phyloP scores from a whole-genome alignment of 257 asterid species.

The Penstemon barbatus region DNA sequence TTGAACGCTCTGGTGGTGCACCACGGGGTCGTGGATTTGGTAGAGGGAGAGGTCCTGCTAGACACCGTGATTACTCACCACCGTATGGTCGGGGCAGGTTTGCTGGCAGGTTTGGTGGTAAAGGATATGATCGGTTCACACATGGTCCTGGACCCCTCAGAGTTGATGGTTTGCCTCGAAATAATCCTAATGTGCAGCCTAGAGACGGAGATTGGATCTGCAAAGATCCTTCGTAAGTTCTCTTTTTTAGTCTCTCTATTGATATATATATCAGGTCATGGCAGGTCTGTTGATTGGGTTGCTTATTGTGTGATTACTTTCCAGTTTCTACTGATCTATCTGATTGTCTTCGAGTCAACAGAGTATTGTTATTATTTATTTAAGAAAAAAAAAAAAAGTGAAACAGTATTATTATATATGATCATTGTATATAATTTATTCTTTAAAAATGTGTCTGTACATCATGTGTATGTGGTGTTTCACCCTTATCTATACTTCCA shows the following conservation, averaged over 20 bases:
- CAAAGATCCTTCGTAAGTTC: conserved; percentile 75
- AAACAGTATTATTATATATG: no score
- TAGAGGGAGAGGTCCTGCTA: conserved; percentile 59
- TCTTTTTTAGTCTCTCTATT: conserved; percentile 2
- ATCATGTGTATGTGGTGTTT: no score
- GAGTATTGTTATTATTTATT: no score
- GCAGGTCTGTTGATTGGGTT: neutral
- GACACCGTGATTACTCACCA: conserved; percentile 69
- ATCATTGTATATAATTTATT: no score
- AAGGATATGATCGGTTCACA: conserved; percentile 63
- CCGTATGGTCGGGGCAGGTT: conserved; percentile 61
- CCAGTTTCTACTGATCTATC: neutral
- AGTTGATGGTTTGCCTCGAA: conserved; percentile 57
- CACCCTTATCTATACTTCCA: no score
- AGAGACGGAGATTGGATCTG: conserved; percentile 97
- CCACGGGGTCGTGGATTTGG: conserved; percentile 63
- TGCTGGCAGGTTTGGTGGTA: conserved; percentile 57
- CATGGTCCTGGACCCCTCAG: conserved; percentile 59
- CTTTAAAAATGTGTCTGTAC: no score
- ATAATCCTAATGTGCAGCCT: conserved; percentile 85
- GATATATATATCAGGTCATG: neutral
- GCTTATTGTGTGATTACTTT: neutral
- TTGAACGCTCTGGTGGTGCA: conserved; percentile 60
- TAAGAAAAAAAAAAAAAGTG: no score
- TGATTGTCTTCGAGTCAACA: neutral